These are phyloP conservation scores for Lichtheimia hyalospora DNA, from an alignment of 371 early-diverging fungal species.

Conservation along the genomic window DNA sequence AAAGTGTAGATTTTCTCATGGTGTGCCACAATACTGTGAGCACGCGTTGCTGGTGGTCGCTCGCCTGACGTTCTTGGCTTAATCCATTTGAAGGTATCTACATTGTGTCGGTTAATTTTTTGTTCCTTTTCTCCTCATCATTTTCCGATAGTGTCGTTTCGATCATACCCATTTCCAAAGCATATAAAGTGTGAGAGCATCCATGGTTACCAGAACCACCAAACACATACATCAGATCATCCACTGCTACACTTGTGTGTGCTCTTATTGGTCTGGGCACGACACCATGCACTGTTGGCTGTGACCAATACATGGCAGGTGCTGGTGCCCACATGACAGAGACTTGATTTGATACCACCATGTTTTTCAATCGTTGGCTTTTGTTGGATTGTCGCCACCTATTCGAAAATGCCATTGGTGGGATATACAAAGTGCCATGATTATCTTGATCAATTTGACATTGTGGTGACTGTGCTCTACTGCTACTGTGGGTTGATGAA, in stretches of 20 bases:
- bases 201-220: constrained; percentile 73
- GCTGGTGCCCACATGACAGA: constrained; percentile 51
- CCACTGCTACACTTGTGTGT: constrained; percentile 69
- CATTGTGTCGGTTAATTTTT: background rate
- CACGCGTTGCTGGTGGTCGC: constrained; percentile 72
- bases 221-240: constrained; percentile 71
- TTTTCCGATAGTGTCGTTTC: background rate
- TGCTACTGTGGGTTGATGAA: background rate
- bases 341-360: constrained; percentile 10
- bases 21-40: constrained; percentile 64
- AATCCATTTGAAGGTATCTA: constrained; percentile 83
- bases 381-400: background rate
- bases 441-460: background rate
- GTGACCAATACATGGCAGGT: constrained; percentile 81
- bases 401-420: background rate
- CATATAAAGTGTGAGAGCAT: constrained; percentile 69
- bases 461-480: background rate
- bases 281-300: constrained; percentile 27
- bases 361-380: constrained; percentile 1
- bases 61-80: constrained; percentile 63
- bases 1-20: constrained; percentile 63
- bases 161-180: constrained; percentile 65
- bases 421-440: background rate
- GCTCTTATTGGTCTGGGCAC: constrained; percentile 56
- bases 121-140: background rate